Evolutionary conservation across 352 stramenopile genomes (phyloP).

Genomic region (Aphanomyces euteiches): DNA sequence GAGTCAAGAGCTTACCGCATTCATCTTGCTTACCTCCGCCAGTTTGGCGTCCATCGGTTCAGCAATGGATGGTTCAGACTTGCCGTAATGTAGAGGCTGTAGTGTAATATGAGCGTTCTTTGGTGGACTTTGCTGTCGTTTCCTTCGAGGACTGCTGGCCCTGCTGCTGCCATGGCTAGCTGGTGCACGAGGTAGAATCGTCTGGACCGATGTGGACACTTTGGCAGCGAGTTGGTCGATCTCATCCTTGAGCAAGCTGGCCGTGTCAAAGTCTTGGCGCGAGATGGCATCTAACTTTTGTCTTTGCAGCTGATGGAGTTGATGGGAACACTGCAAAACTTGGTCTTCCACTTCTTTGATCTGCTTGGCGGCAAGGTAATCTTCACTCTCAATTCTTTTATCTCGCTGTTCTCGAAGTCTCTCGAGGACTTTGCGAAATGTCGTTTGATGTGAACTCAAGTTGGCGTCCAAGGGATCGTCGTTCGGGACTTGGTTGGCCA

Average conservation of each 20-base stretch:
- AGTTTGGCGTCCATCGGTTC: no score
- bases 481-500: neutral
- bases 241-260: conserved; percentile 7
- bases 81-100: no score
- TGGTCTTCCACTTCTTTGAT: neutral
- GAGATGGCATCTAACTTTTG: conserved; percentile 6
- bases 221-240: conserved; percentile 5
- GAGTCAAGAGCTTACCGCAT: no score
- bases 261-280: conserved; percentile 12
- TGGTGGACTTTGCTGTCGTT: no score
- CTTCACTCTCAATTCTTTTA: neutral
- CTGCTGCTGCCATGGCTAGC: neutral
- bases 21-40: no score
- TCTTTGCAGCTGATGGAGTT: conserved; percentile 6
- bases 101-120: no score
- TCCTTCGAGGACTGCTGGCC: neutral
- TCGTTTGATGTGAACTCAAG: conserved; percentile 2
- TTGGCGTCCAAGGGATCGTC: neutral
- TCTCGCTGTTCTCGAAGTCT: neutral
- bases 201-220: neutral
- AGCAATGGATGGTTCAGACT: no score
- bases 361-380: conserved; percentile 2
- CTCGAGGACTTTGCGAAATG: conserved; percentile 4
- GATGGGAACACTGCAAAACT: neutral
- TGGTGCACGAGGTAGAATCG: neutral